Base-by-base conservation (phyloP, 495 filamentous ascomycete genomes). In the Penicillium mononematosum region DNA sequence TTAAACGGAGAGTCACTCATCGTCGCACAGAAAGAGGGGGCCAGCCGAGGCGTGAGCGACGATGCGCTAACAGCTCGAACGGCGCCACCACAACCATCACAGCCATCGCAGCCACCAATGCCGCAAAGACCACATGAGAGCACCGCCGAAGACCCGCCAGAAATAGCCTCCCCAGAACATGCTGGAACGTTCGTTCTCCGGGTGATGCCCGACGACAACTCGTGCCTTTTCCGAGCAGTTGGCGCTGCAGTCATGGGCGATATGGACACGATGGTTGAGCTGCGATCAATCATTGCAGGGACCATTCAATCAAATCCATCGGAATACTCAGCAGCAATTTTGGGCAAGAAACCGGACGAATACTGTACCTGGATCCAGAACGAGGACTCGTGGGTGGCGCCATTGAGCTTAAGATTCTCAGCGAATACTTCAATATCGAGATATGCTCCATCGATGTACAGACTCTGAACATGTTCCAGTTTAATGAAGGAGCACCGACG, bases 141-240 rank as follows among this genome's bases (percentile, higher is more conserved):
- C 20, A 22, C 56, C 10, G 59, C 70, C 7, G 75, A 75, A 27
- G 89, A 92, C 61, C 83, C 88, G 6, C 89, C 89, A 0, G 87
- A 90, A 63, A 67, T 90, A n/a, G 75, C 83, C 0, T 74, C 90
- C 3, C 78, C 85, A 22, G 74, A 79, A 20, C 84, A 83, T 51
- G 75, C 75, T 10, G 85, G 85, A 25, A 89, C 83, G 0, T 73
- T 92, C 25, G 85, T 96, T 29, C 83, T 97, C 5, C 86, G 94
- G 3, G 90, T 98, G 34, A 97, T 98, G 94, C 90, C 92, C 10
- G 94, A 97, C 66, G 94, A 98, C 69, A 97, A 97, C 71, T 89
- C 85, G 44, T 98, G 94, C 71, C 85, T 98, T 57, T 98, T 98
- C 71, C 88, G 91, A 10, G 94, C 95, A 0, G 82, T 98, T 24